Percentiles rank a stretch among this genome's conserved stretches.
These are phyloP conservation scores for Pichia sp. DNA, from an alignment of 1,139 yeast genomes.

Conservation along the genomic window DNA sequence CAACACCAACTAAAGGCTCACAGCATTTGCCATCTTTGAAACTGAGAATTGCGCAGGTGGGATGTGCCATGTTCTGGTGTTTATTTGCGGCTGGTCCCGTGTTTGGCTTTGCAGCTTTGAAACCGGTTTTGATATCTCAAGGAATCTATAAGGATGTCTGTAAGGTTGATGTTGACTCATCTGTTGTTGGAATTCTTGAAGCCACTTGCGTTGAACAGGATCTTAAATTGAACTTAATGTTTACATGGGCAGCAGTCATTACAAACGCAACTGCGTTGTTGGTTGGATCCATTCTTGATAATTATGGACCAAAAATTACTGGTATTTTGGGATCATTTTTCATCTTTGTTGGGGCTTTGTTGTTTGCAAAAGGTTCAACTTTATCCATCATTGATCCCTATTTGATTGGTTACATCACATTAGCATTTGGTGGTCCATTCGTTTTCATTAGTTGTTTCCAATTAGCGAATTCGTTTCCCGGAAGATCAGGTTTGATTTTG, in stretches of 20 bases:
- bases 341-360: conserved; percentile 44
- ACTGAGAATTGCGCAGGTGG: conserved; percentile 35
- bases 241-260: conserved; percentile 78
- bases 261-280: conserved; percentile 80
- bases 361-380: conserved; percentile 32
- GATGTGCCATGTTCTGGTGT: conserved; percentile 81
- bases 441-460: conserved; percentile 77
- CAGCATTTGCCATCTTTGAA: conserved; percentile 9
- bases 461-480: conserved; percentile 65
- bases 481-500: conserved; percentile 3
- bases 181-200: conserved; percentile 5
- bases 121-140: conserved; percentile 68
- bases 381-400: conserved; percentile 45
- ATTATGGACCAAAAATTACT: conserved; percentile 70
- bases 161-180: conserved; percentile 18
- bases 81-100: conserved; percentile 87
- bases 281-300: conserved; percentile 73
- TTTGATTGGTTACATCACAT: conserved; percentile 51
- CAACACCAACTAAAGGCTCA: not conserved
- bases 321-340: conserved; percentile 66
- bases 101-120: conserved; percentile 91
- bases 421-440: conserved; percentile 79
- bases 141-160: conserved; percentile 69
- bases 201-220: conserved; percentile 63
- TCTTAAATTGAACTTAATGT: conserved; percentile 68